Base-by-base conservation (phyloP, 139 green algal genomes). In the Eudorina sp. region DNA sequence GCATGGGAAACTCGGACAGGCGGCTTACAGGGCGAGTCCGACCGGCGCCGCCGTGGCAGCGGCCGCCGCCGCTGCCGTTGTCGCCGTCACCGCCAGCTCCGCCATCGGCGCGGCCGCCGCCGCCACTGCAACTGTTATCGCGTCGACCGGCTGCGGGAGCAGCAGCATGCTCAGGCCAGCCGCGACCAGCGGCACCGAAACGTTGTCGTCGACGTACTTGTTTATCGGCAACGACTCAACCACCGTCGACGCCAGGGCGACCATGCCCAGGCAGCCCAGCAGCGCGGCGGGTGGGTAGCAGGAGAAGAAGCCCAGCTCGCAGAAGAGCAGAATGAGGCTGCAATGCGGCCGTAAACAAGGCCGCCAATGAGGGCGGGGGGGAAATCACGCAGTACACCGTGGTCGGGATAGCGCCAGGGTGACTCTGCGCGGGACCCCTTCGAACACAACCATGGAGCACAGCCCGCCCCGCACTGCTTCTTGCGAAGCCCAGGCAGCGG, bases 161-260 rank as follows among this genome's bases (percentile, higher is more conserved):
- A 91, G 75, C 68, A 87, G 18, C 81, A 86, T 66, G 53, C 79
- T 86, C 0, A 82, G 51, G 16, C 88, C 72, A 19, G 90, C 90
- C 4, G 94, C 92, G 16, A 94, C 83, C 7, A 90, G 62, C 3
- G 97, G 97, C n/a, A 99, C 97, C 21, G 94, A 95, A 31, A 99
- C 79, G 89, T 99, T 99, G 89, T 99, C 97, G 86, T 99, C 97
- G 13, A 99, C n/a, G 34, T 83, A 80, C 7, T 90, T 34, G 84
- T 95, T 97, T 53, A 98, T 90, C 2, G 97, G 97, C 91, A 99
- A 91, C 18, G 94, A 96, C 91, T 99, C 97, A 16, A 98, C 93
- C 34, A 95, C 7, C 0, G 97, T 96, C 45, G 95, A 94, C 19
- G 83, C 90, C 18, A 90, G 60, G 4, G 91, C 88, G 34, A 97